These are phyloP conservation scores for Hanseniaspora guilliermondii DNA, from an alignment of 805 yeast species.

Conservation along the genomic window DNA sequence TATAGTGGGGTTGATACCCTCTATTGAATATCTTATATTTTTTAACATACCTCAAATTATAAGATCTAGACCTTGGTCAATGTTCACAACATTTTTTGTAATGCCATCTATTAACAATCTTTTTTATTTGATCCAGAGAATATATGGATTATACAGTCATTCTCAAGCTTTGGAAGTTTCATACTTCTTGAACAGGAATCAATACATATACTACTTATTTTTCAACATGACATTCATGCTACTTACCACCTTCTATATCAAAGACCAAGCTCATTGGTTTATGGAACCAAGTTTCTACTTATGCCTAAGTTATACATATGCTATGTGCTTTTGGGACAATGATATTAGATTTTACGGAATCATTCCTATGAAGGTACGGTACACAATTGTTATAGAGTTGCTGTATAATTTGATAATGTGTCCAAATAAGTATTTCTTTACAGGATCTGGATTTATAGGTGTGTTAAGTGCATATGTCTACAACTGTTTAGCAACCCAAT, in stretches of 20 bases:
- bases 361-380: constrained; percentile 46
- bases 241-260: neutral
- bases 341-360: constrained; percentile 41
- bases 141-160: constrained; percentile 8
- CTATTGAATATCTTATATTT: neutral
- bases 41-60: neutral
- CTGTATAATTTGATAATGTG: constrained; percentile 33
- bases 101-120: neutral
- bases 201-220: constrained; percentile 6
- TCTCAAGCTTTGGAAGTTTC: constrained; percentile 7
- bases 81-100: constrained; percentile 8
- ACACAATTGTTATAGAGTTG: constrained; percentile 33
- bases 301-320: constrained; percentile 48
- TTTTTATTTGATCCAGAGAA: neutral
- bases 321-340: constrained; percentile 41
- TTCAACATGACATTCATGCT: constrained; percentile 8
- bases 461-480: constrained; percentile 46
- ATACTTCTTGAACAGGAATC: neutral
- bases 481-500: constrained; percentile 48
- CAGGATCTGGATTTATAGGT: constrained; percentile 37
- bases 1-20: neutral
- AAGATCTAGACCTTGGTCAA: neutral
- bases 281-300: constrained; percentile 7
- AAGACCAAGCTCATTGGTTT: neutral
- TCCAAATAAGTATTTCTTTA: constrained; percentile 32